phyloP scores from a whole-genome alignment of 23 red algal species.

The Chondrus crispus region DNA sequence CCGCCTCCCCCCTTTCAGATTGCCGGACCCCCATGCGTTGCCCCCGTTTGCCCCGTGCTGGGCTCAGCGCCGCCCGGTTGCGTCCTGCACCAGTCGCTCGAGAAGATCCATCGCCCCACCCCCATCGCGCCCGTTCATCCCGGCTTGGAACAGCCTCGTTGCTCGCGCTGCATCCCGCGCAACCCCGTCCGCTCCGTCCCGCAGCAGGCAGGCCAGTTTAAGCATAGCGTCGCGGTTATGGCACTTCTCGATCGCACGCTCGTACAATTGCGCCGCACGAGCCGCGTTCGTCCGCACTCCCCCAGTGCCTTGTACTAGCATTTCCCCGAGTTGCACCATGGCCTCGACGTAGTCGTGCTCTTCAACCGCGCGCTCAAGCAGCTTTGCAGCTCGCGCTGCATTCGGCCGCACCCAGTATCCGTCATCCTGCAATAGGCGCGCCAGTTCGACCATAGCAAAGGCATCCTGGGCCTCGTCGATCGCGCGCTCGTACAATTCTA shows the following conservation, averaged over 20 bases:
- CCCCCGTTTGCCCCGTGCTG: no score
- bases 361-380: not conserved
- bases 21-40: no score
- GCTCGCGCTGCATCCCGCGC: not conserved
- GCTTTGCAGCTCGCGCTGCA: not conserved
- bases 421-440: not conserved
- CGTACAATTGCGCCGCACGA: not conserved
- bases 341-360: not conserved
- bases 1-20: no score
- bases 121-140: no score
- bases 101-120: no score
- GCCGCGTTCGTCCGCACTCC: not conserved
- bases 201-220: not conserved
- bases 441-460: conserved; percentile 11
- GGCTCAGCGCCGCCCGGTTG: no score
- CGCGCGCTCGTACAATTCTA: not conserved
- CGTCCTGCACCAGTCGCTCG: no score
- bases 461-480: not conserved
- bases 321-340: not conserved
- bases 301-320: not conserved
- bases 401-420: not conserved
- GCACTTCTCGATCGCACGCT: not conserved
- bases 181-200: not conserved
- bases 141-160: no score
- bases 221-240: conserved; percentile 10